Evolutionary conservation across 2,329 filamentous ascomycete genomes (phyloP), one percentile per base, ranked within the genome.

Genomic region (Ciborinia camelliae): DNA sequence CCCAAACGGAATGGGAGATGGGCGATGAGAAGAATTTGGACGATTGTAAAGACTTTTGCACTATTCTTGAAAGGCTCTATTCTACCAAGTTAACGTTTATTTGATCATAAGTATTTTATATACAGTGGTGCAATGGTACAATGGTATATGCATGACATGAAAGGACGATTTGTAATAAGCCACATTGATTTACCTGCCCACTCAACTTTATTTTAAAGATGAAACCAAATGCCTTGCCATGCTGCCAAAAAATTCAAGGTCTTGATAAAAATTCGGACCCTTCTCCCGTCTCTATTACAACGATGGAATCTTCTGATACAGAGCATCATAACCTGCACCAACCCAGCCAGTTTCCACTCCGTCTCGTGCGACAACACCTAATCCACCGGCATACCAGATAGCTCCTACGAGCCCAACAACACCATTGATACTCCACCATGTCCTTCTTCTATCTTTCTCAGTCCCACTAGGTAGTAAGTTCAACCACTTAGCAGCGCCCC

Each of bases 401-500:
- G 79, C 82, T 9, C 86, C 82, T 2, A 89, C 75, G 0, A 81
- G 77, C 0, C 82, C 80, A 0, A 84, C 84, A 62, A 87, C 75
- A 0, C 82, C 87, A 73, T 96, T 92, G 63, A 97, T 81, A 2
- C 81, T 76, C 78, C 90, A 86, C 86, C 90, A 90, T 71, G 85
- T 84, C 73, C 86, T 82, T 74, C 87, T 86, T 81, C 81, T 71
- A 77, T 79, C 72, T 64, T 79, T 84, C 68, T 86, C 84, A 9
- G 81, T 74, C 74, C 81, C 74, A 71, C 80, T 75, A 71, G 89
- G 88, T 59, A 87, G 81, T 54, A 84, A 80, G 0, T 86, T 86
- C 66, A 93, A 79, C 90, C 91, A 97, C 76, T 86, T 89, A n/a
- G 91, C 90, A 78, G 86, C 86, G 2, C 93, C 93, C 86, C 92